These are phyloP conservation scores for Penicillium sp. DNA, from an alignment of 2,329 filamentous ascomycete species.

Conservation along the genomic window DNA sequence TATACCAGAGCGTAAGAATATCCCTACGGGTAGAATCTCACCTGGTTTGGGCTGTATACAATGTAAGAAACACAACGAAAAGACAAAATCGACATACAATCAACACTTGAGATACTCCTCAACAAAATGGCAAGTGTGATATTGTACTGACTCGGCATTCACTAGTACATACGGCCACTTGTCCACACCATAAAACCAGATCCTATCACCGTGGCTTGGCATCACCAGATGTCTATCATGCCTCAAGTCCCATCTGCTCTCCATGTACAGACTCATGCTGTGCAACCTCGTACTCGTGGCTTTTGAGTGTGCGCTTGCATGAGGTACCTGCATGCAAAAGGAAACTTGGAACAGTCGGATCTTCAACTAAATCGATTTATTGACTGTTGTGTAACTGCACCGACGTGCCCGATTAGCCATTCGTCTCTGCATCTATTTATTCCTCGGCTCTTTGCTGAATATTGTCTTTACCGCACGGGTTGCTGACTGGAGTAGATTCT, in stretches of 20 bases:
- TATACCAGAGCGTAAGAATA: neutral
- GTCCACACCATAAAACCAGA: too few species aligned
- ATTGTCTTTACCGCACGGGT: neutral
- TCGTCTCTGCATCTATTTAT: too few species aligned
- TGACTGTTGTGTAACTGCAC: conserved; percentile 9
- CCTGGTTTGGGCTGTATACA: neutral
- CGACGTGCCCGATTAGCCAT: neutral
- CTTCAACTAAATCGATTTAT: conserved; percentile 10
- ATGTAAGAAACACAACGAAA: neutral
- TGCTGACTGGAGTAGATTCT: neutral
- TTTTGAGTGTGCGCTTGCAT: conserved; percentile 6
- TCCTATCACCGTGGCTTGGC: neutral
- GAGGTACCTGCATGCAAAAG: conserved; percentile 18
- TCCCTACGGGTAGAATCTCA: neutral
- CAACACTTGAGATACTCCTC: neutral
- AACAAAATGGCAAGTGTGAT: neutral
- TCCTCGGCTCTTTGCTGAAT: neutral
- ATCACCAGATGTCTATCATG: neutral
- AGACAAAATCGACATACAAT: neutral
- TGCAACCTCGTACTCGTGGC: conserved; percentile 16
- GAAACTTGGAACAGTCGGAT: conserved; percentile 4
- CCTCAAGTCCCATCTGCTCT: neutral
- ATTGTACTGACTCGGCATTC: neutral
- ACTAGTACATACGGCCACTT: neutral
- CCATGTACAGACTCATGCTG: conserved; percentile 2